Evolutionary conservation across 106 monocot species (phyloP).

Genomic region (Cymbidium sinense): DNA sequence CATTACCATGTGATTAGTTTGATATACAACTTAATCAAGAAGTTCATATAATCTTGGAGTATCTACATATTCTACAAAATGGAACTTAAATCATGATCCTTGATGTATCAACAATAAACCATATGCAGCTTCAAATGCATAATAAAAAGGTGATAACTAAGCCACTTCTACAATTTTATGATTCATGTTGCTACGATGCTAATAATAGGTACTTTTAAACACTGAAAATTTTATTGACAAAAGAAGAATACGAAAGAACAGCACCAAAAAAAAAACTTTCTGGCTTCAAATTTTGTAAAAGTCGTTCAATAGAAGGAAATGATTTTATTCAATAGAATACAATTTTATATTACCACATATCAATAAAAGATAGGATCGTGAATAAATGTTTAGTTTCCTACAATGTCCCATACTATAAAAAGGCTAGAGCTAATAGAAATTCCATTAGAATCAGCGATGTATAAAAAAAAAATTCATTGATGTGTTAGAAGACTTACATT

Average conservation of each 20-base stretch:
- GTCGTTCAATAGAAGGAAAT: not conserved
- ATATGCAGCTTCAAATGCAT: not conserved
- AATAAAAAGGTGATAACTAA: not conserved
- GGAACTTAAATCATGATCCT: not conserved
- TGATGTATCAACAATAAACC: not conserved
- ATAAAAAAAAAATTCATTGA: not conserved
- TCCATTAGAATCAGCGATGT: not conserved
- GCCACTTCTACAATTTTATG: not conserved
- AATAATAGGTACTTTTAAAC: not conserved
- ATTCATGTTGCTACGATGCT: not conserved
- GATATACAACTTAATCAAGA: too few species aligned
- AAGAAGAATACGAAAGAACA: not conserved
- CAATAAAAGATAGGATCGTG: not conserved
- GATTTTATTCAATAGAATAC: not conserved
- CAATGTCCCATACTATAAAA: not conserved
- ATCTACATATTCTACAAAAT: not conserved
- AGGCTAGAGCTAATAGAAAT: not conserved
- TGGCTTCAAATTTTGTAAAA: not conserved
- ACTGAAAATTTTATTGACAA: not conserved
- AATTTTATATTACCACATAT: not conserved
- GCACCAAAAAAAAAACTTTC: not conserved
- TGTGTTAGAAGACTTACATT: conserved; percentile 35
- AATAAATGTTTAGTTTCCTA: not conserved
- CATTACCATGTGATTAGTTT: too few species aligned
- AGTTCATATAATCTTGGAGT: too few species aligned